These are phyloP conservation scores for Scolecobasidium constrictum DNA, from an alignment of 2,329 filamentous ascomycete genomes.

Conservation along the genomic window DNA sequence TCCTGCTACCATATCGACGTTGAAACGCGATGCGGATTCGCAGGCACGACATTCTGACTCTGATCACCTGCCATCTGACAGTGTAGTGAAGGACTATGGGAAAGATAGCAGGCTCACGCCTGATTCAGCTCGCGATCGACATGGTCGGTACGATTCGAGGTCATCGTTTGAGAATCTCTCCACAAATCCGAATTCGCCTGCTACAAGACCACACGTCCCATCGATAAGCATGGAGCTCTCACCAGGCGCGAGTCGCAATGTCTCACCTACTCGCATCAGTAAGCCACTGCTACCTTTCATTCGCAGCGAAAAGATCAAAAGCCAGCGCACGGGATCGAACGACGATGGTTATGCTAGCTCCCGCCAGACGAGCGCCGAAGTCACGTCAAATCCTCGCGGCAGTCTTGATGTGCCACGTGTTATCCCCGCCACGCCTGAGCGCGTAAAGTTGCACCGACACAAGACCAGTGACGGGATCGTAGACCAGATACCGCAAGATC, in stretches of 20 bases:
- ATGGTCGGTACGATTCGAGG: constrained; percentile 16
- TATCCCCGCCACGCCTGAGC: constrained; percentile 20
- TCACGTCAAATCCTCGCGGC: constrained; percentile 19
- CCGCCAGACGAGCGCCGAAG: constrained; percentile 22
- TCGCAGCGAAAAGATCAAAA: constrained; percentile 25
- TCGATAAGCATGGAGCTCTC: constrained; percentile 25
- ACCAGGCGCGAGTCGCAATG: constrained; percentile 22
- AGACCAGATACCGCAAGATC: constrained; percentile 21
- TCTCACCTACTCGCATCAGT: constrained; percentile 22
- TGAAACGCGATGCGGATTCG: neutral
- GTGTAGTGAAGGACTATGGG: constrained; percentile 17
- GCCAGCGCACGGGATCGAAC: constrained; percentile 24
- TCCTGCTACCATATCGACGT: neutral
- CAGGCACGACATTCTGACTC: neutral
- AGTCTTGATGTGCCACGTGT: constrained; percentile 20
- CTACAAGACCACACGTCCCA: constrained; percentile 19
- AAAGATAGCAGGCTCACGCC: constrained; percentile 14
- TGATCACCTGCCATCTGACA: constrained; percentile 13
- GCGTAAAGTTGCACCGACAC: constrained; percentile 23
- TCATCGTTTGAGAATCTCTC: constrained; percentile 25
- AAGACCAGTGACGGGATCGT: constrained; percentile 27
- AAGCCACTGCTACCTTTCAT: constrained; percentile 30
- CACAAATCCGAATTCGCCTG: constrained; percentile 27
- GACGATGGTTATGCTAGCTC: constrained; percentile 12
- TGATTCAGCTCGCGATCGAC: neutral